A percentile compares a stretch with the other conserved stretches of the same genome.
phyloP scores from a whole-genome alignment of 371 early-diverging fungal species.

The Mucor racemosus region DNA sequence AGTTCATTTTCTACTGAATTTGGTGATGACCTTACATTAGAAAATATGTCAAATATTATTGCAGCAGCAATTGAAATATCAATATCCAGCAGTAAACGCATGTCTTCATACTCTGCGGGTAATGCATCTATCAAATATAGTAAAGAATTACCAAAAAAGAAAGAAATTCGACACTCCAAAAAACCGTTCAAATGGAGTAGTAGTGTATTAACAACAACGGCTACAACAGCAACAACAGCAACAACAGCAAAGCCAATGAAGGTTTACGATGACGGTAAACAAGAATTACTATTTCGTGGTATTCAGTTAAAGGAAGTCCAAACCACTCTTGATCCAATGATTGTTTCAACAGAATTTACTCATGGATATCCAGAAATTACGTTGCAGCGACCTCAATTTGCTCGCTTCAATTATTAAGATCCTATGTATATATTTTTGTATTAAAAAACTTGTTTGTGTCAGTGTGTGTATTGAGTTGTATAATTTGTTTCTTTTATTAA shows the following conservation, averaged over 20 bases:
- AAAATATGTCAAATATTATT: background rate
- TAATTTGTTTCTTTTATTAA: background rate
- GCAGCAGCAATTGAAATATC: conserved; percentile 1
- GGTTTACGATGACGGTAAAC: conserved; percentile 33
- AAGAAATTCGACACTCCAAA: background rate
- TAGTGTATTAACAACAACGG: background rate
- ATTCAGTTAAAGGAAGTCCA: conserved; percentile 48
- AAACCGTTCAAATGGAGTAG: background rate
- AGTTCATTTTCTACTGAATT: background rate
- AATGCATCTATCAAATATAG: conserved; percentile 7
- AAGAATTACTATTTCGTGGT: conserved; percentile 42
- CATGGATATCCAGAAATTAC: conserved; percentile 31
- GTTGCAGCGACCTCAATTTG: conserved; percentile 30
- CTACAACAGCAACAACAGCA: background rate
- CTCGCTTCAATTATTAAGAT: conserved; percentile 25
- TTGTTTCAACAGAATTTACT: conserved; percentile 34
- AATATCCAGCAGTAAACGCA: background rate
- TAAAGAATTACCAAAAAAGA: background rate
- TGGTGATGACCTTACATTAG: background rate
- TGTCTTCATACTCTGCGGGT: background rate
- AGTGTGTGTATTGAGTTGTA: too few relatives aligned
- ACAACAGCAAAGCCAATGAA: background rate
- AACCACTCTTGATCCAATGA: conserved; percentile 45
- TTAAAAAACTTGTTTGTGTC: background rate
- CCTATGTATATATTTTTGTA: background rate